Evolutionary conservation across 2,329 filamentous ascomycete species (phyloP).

Genomic region (Paraphaeosphaeria sporulosa): DNA sequence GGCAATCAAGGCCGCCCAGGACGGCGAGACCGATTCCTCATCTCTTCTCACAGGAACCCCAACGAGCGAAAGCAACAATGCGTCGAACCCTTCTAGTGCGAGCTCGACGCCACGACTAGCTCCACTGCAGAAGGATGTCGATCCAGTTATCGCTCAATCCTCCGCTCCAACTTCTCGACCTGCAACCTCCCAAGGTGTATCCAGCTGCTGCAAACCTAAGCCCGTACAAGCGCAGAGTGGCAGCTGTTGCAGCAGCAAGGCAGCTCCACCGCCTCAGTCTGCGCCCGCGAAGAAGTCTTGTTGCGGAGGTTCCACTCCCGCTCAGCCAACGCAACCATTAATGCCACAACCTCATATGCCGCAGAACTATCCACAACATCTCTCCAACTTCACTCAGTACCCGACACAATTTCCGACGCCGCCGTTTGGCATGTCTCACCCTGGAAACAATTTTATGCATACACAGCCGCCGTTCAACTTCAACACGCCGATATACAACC

Average conservation of each 20-base stretch:
- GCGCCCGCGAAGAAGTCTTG: constrained; percentile 38
- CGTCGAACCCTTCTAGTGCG: constrained; percentile 45
- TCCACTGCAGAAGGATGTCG: constrained; percentile 34
- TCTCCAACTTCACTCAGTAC: constrained; percentile 30
- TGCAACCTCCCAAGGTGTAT: constrained; percentile 20
- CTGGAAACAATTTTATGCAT: constrained; percentile 22
- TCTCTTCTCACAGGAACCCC: constrained; percentile 38
- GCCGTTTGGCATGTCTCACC: constrained; percentile 29
- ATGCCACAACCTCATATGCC: constrained; percentile 21
- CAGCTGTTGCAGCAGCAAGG: constrained; percentile 42
- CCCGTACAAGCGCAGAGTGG: constrained; percentile 25
- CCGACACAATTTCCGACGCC: constrained; percentile 30
- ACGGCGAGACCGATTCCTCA: constrained; percentile 42
- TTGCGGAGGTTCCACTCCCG: constrained; percentile 33
- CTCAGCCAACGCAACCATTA: constrained; percentile 11
- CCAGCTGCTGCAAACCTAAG: constrained; percentile 46
- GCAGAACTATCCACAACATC: constrained; percentile 18
- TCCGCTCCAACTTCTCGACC: constrained; percentile 11
- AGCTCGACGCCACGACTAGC: constrained; percentile 47
- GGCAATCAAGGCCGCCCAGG: constrained; percentile 43
- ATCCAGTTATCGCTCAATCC: constrained; percentile 8
- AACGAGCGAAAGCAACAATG: constrained; percentile 44
- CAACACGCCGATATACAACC: constrained; percentile 45
- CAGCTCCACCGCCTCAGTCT: constrained; percentile 26
- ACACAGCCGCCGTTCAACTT: constrained; percentile 37